phyloP scores from a whole-genome alignment of 2,329 filamentous ascomycete genomes.

The Colletotrichum sp. region DNA sequence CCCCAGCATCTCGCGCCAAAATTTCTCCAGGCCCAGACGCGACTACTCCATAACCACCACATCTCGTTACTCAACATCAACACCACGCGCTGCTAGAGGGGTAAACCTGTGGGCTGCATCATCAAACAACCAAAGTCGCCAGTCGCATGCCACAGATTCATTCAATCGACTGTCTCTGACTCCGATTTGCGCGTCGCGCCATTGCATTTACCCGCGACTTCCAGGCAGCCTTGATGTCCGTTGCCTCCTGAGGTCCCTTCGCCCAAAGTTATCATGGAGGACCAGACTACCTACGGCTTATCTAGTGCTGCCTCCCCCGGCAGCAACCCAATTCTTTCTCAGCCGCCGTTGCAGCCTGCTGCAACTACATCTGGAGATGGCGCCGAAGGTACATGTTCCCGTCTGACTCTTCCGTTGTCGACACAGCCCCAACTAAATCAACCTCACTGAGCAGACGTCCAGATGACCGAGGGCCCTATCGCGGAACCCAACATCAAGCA shows the following conservation, averaged over 20 bases:
- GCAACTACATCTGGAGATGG: neutral
- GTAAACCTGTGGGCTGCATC: conserved; percentile 3
- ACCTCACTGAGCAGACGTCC: conserved; percentile 54
- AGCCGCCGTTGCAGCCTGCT: conserved; percentile 51
- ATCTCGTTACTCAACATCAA: conserved; percentile 7
- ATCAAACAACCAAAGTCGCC: neutral
- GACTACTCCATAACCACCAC: conserved; percentile 25
- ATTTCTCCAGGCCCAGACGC: conserved; percentile 37
- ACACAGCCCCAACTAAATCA: neutral
- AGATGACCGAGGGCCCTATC: conserved; percentile 61
- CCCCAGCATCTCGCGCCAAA: conserved; percentile 37
- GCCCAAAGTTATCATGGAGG: conserved; percentile 57
- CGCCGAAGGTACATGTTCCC: conserved; percentile 7
- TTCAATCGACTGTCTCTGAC: neutral
- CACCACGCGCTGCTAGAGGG: conserved; percentile 13
- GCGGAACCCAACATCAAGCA: conserved; percentile 61
- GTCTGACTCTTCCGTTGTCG: conserved; percentile 7
- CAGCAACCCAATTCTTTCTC: conserved; percentile 61
- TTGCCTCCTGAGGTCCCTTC: conserved; percentile 18
- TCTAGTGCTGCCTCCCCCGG: conserved; percentile 62
- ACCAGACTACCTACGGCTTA: conserved; percentile 61
- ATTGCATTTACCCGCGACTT: neutral
- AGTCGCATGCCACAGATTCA: neutral
- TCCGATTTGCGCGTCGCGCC: conserved; percentile 9
- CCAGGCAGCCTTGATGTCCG: neutral